Base-by-base conservation (phyloP, 2,329 filamentous ascomycete genomes). In the Lomentospora prolificans region DNA sequence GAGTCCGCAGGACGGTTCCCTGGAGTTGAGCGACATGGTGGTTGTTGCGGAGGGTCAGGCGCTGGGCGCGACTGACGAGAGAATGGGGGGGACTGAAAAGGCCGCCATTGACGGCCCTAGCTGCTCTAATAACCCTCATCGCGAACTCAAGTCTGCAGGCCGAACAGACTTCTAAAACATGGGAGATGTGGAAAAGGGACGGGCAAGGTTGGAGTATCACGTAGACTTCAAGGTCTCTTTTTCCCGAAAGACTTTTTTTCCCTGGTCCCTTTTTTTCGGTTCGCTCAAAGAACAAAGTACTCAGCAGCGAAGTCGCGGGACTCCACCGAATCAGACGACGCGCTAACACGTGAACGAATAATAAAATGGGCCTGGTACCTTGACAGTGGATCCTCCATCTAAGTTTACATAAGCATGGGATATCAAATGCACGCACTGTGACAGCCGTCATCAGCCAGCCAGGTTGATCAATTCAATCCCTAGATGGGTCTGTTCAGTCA, bases 21-120 rank as follows among this genome's bases (percentile, higher is more conserved):
- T 27, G 33, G 41, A 55, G 30, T 44, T 52, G 30, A 22, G 53
- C 55, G 39, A 57, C 56, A 48, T 50, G 25, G 52, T 25, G 19
- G 55, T 50, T 30, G 27, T 54, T 19, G 54, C 50, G 14, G 51
- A 55, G 50, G 54, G 41, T 24, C 27, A 54, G 19, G 48, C 55
- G 33, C 33, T 39, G 36, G 41, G 54, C 54, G 46, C 53, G 53
- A 30, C 53, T 55, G 39, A 41, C 53, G 7, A 55, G 28, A 31
- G 27, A 33, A 17, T 50, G 53, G 2, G 53, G 22, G 10, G 41
- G 14, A 31, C 12, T 24, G 46, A 44, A 36, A 12, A 56, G n/a
- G 30, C 54, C 46, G 30, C 54, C 54, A 36, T 51, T 27, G 46
- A 51, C 22, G 54, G 54, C 54, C 48, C 54, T 51, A 19, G 48